phyloP scores from a whole-genome alignment of 2,329 filamentous ascomycete genomes.

The Sclerotinia sclerotiorum region DNA sequence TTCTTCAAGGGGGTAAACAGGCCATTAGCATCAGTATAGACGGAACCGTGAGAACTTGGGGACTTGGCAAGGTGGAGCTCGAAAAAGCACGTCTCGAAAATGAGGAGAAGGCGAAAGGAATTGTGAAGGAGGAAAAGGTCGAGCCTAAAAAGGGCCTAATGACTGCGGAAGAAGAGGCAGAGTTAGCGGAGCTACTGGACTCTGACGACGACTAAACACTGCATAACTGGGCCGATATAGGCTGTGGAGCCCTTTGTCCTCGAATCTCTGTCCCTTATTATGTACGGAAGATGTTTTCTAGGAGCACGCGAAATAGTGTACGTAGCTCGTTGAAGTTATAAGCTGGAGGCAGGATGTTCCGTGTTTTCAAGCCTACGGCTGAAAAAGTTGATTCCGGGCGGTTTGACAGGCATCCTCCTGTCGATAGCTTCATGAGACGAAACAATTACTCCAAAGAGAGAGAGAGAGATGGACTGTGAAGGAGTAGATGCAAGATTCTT shows the following conservation, averaged over 20 bases:
- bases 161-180: slow-evolving; percentile 88
- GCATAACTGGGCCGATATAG: background rate
- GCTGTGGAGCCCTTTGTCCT: background rate
- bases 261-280: background rate
- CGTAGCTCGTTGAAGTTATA: background rate
- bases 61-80: slow-evolving; percentile 61
- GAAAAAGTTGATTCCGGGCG: background rate
- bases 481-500: background rate
- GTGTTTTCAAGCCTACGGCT: background rate
- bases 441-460: too few relatives aligned
- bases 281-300: background rate
- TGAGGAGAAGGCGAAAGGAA: slow-evolving; percentile 48
- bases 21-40: slow-evolving; percentile 88
- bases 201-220: slow-evolving; percentile 55
- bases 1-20: slow-evolving; percentile 54
- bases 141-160: slow-evolving; percentile 55
- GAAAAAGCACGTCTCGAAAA: slow-evolving; percentile 55
- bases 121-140: slow-evolving; percentile 44
- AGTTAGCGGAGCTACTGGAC: slow-evolving; percentile 88
- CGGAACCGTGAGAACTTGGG: slow-evolving; percentile 83
- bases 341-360: background rate
- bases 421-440: too few relatives aligned
- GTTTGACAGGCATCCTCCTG: too few relatives aligned
- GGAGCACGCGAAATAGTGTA: background rate
- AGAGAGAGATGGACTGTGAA: background rate